Conservation (phyloP, 2,329 filamentous ascomycete genomes). For the Sarocladiaceae sp. region DNA sequence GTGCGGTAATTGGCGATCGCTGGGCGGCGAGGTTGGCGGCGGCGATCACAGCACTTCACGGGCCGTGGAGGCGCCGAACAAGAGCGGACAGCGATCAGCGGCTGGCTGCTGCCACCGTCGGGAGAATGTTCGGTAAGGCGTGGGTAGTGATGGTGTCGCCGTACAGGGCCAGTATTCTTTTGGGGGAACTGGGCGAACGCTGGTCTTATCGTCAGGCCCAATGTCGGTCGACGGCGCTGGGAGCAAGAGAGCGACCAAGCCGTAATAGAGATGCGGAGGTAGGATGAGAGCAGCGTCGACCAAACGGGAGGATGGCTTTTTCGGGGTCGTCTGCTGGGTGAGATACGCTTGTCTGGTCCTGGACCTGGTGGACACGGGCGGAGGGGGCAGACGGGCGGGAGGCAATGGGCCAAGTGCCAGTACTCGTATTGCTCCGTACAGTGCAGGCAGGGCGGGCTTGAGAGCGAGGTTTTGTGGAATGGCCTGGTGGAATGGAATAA, state of each 20-base stretch:
- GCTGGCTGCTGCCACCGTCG: background rate
- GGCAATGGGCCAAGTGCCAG: background rate
- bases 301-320: conserved; percentile 1
- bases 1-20: conserved; percentile 4
- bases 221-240: background rate
- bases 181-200: background rate
- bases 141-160: background rate
- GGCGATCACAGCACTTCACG: conserved; percentile 4
- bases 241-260: background rate
- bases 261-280: conserved; percentile 5
- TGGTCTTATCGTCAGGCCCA: background rate
- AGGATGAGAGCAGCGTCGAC: background rate
- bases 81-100: conserved; percentile 3
- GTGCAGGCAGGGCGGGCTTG: background rate
- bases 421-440: no score
- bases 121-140: background rate
- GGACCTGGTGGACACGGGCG: no score
- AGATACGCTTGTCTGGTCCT: background rate
- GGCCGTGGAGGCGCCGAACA: conserved; percentile 7
- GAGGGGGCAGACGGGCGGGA: background rate
- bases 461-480: background rate
- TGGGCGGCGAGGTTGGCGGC: background rate
- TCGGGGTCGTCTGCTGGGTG: background rate
- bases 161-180: background rate
- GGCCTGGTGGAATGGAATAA: background rate